Conservation (phyloP, 352 stramenopile genomes). For the Phytophthora sansomeana region DNA sequence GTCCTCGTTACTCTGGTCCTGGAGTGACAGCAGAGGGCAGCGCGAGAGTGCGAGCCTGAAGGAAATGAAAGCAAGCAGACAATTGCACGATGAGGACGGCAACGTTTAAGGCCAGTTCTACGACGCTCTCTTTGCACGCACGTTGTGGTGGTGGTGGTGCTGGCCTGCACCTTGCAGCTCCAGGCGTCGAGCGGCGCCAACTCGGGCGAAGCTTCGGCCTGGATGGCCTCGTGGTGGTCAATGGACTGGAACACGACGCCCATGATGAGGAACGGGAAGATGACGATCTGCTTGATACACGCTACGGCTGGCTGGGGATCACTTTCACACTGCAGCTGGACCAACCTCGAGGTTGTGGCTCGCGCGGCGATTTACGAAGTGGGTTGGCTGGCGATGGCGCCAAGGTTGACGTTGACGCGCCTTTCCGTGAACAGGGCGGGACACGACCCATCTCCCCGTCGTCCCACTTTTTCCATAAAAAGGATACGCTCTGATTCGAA, state of each 20-base stretch:
- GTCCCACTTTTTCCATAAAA: slow-evolving; percentile 35
- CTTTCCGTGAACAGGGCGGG: neutral
- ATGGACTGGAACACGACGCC: slow-evolving; percentile 34
- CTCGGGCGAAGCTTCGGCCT: slow-evolving; percentile 17
- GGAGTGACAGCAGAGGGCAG: slow-evolving; percentile 26
- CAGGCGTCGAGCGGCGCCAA: slow-evolving; percentile 32
- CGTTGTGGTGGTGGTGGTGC: slow-evolving; percentile 19
- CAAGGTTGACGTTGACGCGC: neutral
- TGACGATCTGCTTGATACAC: slow-evolving; percentile 3
- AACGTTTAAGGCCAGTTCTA: slow-evolving; percentile 20
- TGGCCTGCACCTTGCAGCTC: slow-evolving; percentile 28
- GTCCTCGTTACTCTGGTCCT: slow-evolving; percentile 18
- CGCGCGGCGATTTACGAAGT: slow-evolving; percentile 15
- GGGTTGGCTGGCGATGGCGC: slow-evolving; percentile 29
- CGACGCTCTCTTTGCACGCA: slow-evolving; percentile 20
- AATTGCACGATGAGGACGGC: slow-evolving; percentile 18
- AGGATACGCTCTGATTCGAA: slow-evolving; percentile 4
- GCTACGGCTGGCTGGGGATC: slow-evolving; percentile 9
- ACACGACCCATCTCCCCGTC: slow-evolving; percentile 11
- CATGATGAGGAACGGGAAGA: slow-evolving; percentile 18
- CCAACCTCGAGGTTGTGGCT: slow-evolving; percentile 21
- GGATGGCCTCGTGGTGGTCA: slow-evolving; percentile 28
- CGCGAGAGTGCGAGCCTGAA: slow-evolving; percentile 24
- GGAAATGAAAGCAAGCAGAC: slow-evolving; percentile 1
- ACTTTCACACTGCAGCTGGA: slow-evolving; percentile 12